Evolutionary conservation across 2,329 filamentous ascomycete species (phyloP), one percentile per base, ranked within the genome.

Genomic region (Trichoderma oligosporum): DNA sequence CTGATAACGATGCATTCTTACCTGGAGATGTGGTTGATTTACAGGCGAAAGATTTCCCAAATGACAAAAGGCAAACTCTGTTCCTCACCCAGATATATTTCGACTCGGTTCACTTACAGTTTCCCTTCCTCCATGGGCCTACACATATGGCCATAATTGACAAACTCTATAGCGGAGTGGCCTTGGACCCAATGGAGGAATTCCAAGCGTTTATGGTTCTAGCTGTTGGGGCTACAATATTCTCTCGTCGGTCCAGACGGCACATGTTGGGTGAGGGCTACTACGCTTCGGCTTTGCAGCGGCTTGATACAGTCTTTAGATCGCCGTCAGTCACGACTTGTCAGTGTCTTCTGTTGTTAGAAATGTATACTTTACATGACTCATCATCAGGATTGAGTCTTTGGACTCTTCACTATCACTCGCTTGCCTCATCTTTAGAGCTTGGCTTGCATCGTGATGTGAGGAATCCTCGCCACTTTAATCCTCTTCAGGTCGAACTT

Each of bases 331-430:
- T 81, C 0, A 68, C 74, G 6, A 78, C 78, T 0, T 64, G 81
- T 0, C 80, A 82, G 39, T 79, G 77, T 49, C 64, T 82, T 56
- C 60, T 78, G 0, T 56, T 79, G 0, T 64, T 79, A 2, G 65
- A 78, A 25, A 70, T 82, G 0, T 81, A 81, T 51, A 77, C 78
- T 0, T 69, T 82, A 11, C 75, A 81, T 33, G 81, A 74, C 58
- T 76, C 79, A 0, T 76, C 72, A 1, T 74, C 78, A 48, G 68
- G 73, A 0, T 62, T 82, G 4, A 82, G 80, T 56, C 68, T 79
- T 0, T 82, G 80, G 80, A 78, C 79, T 53, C 66, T 82, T 1
- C 80, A 82, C 53, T 82, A 82, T 53, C 79, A 82, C 59, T 81
- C 78, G 36, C 69, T 82, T 8, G 78, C 79, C 1, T 71, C 75